Evolutionary conservation across 345 rosid species (phyloP).

Genomic region (Camelina hispida): DNA sequence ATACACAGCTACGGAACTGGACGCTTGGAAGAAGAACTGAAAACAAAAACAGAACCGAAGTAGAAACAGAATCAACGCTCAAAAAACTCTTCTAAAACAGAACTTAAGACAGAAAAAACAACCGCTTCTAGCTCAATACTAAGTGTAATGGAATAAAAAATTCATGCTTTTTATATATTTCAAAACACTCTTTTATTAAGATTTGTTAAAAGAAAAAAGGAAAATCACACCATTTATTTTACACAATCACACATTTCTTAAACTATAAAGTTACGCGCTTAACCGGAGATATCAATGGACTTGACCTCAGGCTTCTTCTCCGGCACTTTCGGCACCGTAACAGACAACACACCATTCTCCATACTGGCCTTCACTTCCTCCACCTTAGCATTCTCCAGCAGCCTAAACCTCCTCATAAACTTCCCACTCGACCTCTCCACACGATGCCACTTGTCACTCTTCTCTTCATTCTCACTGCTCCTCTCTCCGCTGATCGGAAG

Average conservation of each 20-base stretch:
- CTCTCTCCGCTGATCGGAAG: constrained; percentile 49
- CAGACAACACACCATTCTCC: constrained; percentile 43
- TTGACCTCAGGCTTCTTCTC: constrained; percentile 39
- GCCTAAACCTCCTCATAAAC: constrained; percentile 44
- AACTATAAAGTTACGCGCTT: not conserved
- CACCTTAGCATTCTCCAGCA: constrained; percentile 40
- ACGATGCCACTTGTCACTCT: constrained; percentile 48
- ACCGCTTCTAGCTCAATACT: too few species aligned
- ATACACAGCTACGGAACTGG: not conserved
- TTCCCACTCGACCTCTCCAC: constrained; percentile 40
- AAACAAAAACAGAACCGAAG: not conserved
- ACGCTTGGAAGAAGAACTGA: constrained; percentile 4
- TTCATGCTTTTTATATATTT: not conserved
- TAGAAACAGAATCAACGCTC: too few species aligned
- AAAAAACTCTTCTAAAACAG: too few species aligned
- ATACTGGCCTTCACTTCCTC: constrained; percentile 44
- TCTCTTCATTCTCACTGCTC: constrained; percentile 41
- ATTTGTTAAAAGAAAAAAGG: not conserved
- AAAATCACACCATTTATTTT: not conserved
- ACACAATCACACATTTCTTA: not conserved
- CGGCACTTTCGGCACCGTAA: constrained; percentile 39
- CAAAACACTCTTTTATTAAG: not conserved
- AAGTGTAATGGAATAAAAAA: too few species aligned
- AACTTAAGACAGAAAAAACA: too few species aligned
- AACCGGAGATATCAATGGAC: constrained; percentile 42